phyloP scores from a whole-genome alignment of 495 filamentous ascomycete species.

The Penicillium cosmopolitanum region DNA sequence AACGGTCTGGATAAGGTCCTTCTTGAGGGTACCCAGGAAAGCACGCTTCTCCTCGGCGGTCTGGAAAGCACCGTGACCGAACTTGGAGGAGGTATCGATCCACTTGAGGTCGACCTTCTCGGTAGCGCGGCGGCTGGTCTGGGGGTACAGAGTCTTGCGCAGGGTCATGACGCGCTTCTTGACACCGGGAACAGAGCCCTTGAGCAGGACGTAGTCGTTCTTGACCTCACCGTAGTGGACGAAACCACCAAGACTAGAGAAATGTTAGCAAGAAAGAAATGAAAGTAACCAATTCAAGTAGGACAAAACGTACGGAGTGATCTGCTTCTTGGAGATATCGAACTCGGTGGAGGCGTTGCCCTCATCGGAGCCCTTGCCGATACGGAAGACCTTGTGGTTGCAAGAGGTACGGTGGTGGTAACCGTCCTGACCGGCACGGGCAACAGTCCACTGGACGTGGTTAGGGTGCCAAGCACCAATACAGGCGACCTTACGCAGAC shows the following conservation, averaged over 20 bases:
- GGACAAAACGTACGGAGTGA: conserved; percentile 90
- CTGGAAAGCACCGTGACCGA: conserved; percentile 99
- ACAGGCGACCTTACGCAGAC: conserved; percentile 99
- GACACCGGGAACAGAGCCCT: conserved; percentile 95
- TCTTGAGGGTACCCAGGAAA: conserved; percentile 98
- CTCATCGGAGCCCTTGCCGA: conserved; percentile 87
- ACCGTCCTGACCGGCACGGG: conserved; percentile 99
- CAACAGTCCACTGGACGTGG: conserved; percentile 99
- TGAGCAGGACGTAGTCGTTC: conserved; percentile 98
- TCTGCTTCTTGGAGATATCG: conserved; percentile 98
- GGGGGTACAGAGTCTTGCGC: conserved; percentile 97
- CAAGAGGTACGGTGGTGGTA: conserved; percentile 99
- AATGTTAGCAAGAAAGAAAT: conserved; percentile 35
- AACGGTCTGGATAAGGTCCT: conserved; percentile 79
- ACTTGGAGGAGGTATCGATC: conserved; percentile 99
- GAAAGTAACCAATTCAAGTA: background rate
- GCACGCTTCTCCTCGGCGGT: conserved; percentile 97
- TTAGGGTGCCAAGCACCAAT: conserved; percentile 99
- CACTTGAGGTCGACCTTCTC: conserved; percentile 99
- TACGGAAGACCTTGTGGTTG: conserved; percentile 99
- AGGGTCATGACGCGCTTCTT: conserved; percentile 99
- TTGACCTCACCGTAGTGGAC: conserved; percentile 99
- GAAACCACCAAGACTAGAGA: conserved; percentile 89
- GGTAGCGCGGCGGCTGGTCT: conserved; percentile 90
- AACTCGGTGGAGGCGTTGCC: conserved; percentile 93